Evolutionary conservation across 1,139 yeast species (phyloP).

Genomic region (Blastobotrys indianensis): DNA sequence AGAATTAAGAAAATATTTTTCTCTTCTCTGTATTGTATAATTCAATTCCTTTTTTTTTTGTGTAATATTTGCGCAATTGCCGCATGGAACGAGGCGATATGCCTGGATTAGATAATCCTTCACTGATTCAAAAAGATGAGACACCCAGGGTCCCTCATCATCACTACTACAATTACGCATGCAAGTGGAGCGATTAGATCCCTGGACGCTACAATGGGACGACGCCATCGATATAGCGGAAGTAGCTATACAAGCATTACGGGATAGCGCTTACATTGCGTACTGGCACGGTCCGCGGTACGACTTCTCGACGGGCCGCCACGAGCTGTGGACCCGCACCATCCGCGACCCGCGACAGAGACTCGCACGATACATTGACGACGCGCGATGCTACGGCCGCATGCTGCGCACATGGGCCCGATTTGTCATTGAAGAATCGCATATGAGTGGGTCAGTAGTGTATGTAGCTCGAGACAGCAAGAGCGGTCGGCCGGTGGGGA

Average conservation of each 20-base stretch:
- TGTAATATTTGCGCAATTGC: background rate
- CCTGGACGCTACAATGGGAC: conserved; percentile 8
- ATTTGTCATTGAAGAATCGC: conserved; percentile 4
- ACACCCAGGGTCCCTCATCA: background rate
- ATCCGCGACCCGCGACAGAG: conserved; percentile 13
- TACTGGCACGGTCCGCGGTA: conserved; percentile 17
- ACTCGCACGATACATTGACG: conserved; percentile 10
- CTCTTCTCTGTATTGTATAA: background rate
- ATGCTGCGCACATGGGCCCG: conserved; percentile 15
- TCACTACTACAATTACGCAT: background rate
- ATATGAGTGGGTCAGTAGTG: background rate
- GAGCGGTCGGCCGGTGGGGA: background rate
- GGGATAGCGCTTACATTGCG: conserved; percentile 11
- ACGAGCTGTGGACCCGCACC: conserved; percentile 2
- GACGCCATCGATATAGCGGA: conserved; percentile 15
- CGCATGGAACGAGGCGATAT: background rate
- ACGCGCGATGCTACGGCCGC: conserved; percentile 12
- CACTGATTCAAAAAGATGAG: background rate
- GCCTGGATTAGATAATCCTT: no score
- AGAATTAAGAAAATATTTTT: no score
- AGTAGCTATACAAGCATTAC: conserved; percentile 14
- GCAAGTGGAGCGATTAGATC: background rate
- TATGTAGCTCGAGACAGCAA: background rate
- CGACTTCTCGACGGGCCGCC: conserved; percentile 9
- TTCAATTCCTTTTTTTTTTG: no score